phyloP scores from a whole-genome alignment of 768 basidiomycete species.

The Russula earlei region DNA sequence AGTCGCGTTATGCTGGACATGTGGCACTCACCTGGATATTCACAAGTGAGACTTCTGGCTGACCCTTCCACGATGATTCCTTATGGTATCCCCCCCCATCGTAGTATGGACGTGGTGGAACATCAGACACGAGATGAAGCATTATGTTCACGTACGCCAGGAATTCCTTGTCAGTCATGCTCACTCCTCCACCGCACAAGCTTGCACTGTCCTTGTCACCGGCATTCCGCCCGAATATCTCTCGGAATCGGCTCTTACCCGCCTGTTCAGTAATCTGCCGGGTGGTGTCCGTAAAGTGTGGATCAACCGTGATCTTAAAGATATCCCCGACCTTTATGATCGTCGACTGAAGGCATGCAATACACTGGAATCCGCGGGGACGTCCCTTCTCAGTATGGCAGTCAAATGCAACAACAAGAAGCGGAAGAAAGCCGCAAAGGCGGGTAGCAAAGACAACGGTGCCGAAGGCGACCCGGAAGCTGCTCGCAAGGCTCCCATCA shows the following conservation, averaged over 20 bases:
- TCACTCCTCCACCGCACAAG: constrained; percentile 74
- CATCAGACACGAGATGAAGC: constrained; percentile 68
- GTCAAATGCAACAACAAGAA: constrained; percentile 55
- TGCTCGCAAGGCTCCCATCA: constrained; percentile 23
- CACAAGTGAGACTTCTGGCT: constrained; percentile 45
- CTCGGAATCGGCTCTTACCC: constrained; percentile 52
- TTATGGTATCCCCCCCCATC: background rate
- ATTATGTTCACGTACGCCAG: constrained; percentile 76
- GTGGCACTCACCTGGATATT: constrained; percentile 67
- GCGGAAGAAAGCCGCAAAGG: constrained; percentile 38
- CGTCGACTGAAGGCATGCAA: constrained; percentile 60
- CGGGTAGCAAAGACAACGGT: constrained; percentile 20
- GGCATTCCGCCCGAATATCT: constrained; percentile 79
- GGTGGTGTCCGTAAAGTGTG: constrained; percentile 88
- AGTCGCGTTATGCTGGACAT: constrained; percentile 66
- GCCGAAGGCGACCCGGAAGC: constrained; percentile 26
- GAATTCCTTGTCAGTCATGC: constrained; percentile 64
- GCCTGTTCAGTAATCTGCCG: constrained; percentile 74
- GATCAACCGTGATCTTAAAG: constrained; percentile 85
- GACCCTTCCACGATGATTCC: background rate
- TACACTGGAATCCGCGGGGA: constrained; percentile 85
- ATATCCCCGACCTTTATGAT: constrained; percentile 76
- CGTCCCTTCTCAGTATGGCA: constrained; percentile 63
- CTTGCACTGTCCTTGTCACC: constrained; percentile 83
- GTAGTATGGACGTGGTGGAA: constrained; percentile 81